Evolutionary conservation across 352 stramenopile species (phyloP).

Genomic region (Globisporangium perplexum): DNA sequence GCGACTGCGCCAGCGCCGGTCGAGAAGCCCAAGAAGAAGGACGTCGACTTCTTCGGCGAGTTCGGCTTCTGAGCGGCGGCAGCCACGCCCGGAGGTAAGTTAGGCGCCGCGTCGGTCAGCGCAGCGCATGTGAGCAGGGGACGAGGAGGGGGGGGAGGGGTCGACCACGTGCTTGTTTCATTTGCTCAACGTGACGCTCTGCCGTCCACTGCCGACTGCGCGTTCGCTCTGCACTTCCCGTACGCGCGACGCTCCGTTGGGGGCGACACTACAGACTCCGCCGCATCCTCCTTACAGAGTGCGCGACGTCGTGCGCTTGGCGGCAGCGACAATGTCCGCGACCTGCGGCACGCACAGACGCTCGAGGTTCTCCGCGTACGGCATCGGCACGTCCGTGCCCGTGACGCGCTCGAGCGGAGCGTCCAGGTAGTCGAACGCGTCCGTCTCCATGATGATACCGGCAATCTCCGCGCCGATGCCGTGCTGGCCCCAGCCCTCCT

Average conservation of each 20-base stretch:
- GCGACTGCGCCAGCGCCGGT: constrained; percentile 18
- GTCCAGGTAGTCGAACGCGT: constrained; percentile 99
- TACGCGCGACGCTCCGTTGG: no score
- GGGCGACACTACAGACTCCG: no score
- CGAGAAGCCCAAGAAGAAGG: constrained; percentile 48
- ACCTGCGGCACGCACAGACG: constrained; percentile 92
- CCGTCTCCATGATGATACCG: constrained; percentile 97
- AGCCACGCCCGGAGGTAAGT: constrained; percentile 6
- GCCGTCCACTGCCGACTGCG: not conserved
- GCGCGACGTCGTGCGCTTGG: constrained; percentile 84
- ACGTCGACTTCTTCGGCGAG: constrained; percentile 83
- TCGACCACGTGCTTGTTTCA: not conserved
- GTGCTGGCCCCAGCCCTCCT: constrained; percentile 96
- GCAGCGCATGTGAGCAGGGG: no score
- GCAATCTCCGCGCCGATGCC: constrained; percentile 97
- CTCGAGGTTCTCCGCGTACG: constrained; percentile 97
- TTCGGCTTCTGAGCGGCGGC: constrained; percentile 53
- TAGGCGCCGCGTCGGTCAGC: constrained; percentile 1
- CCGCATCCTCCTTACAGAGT: constrained; percentile 67
- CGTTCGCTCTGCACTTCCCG: no score
- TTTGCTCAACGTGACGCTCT: not conserved
- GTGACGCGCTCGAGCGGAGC: constrained; percentile 97
- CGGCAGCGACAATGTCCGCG: constrained; percentile 91
- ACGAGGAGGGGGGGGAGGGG: no score
- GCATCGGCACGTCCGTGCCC: constrained; percentile 98